Evolutionary conservation across 768 basidiomycete genomes (phyloP).

Genomic region (Stropharia rugosoannulata): DNA sequence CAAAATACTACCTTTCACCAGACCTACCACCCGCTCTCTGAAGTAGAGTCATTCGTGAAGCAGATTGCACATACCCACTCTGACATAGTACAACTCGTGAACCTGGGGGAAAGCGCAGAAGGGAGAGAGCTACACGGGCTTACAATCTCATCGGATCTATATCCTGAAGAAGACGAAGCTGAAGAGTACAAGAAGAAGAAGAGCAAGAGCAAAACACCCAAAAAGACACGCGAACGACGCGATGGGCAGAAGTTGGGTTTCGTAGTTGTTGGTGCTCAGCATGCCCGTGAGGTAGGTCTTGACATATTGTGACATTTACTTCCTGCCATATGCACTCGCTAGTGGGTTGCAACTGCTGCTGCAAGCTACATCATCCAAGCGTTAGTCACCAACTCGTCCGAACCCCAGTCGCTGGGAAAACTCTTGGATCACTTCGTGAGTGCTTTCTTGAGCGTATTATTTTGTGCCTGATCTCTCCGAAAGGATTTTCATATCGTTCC

Average conservation of each 20-base stretch:
- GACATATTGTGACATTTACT: background rate
- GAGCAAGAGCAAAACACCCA: constrained; percentile 6
- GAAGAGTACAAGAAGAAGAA: constrained; percentile 15
- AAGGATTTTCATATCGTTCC: constrained; percentile 71
- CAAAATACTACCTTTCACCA: constrained; percentile 39
- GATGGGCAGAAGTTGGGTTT: constrained; percentile 47
- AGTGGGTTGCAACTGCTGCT: constrained; percentile 84
- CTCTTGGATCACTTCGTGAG: constrained; percentile 5
- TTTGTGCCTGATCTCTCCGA: background rate
- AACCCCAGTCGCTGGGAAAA: constrained; percentile 25
- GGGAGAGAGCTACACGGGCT: constrained; percentile 59
- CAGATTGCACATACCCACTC: constrained; percentile 48
- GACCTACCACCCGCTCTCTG: constrained; percentile 55
- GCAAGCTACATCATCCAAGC: constrained; percentile 74
- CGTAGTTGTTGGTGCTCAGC: constrained; percentile 53
- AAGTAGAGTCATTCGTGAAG: constrained; percentile 51
- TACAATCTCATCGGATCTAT: constrained; percentile 38
- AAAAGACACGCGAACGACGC: constrained; percentile 11
- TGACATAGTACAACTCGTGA: constrained; percentile 40
- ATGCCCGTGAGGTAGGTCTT: constrained; percentile 15
- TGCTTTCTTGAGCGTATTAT: background rate
- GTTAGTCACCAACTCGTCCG: constrained; percentile 50
- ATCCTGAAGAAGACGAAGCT: constrained; percentile 6
- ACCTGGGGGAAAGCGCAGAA: constrained; percentile 56
- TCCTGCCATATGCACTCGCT: background rate